Base-by-base conservation (phyloP, 805 yeast genomes). In the Lipomyces yamanashiensis region DNA sequence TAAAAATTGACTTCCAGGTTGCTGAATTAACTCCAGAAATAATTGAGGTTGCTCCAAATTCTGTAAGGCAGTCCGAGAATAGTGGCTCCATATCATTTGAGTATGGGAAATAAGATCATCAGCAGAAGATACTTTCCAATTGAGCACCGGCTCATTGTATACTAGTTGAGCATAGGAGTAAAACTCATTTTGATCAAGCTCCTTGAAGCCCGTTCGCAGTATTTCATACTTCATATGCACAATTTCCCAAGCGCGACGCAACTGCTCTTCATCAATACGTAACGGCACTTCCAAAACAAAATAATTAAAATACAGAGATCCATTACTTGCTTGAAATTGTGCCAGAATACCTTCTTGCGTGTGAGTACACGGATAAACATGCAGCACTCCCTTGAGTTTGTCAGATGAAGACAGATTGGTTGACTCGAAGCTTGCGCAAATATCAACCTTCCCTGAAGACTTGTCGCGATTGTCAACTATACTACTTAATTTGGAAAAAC, bases 191-290 rank as follows among this genome's bases (percentile, higher is more conserved):
- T 61, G 51, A 17, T 56, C 59, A n/a, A 56, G 23, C 28, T 60
- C 65, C 13, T 33, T 54, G 53, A 70, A 70, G 3, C 64, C 69
- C 4, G 67, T 64, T 12, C 73, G 63, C 23, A 70, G 41, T 17
- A 68, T 64, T 19, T 63, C 66, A 39, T 57, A 61, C 28, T 58
- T 44, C 7, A 17, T 7, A 36, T 47, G 37, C 4, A 67, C 58
- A 12, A 12, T n/a, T n/a, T 13, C 21, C 66, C 67, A 67, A 6
- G 66, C 58, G 2, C 41, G 34, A 7, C 28, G 28, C 8, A 68
- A 40, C 13, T 34, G 33, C 7, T 7, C 45, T 8, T 44, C 48
- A 10, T 10, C 28, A 13, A 63, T n/a, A 6, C 28, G 21, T 6
- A 33, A 59, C 8, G 73, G 71, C 8, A 66, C 39, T 17, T 59